These are phyloP conservation scores for Trichoderma lentiforme DNA, from an alignment of 2,329 filamentous ascomycete genomes.

Conservation along the genomic window DNA sequence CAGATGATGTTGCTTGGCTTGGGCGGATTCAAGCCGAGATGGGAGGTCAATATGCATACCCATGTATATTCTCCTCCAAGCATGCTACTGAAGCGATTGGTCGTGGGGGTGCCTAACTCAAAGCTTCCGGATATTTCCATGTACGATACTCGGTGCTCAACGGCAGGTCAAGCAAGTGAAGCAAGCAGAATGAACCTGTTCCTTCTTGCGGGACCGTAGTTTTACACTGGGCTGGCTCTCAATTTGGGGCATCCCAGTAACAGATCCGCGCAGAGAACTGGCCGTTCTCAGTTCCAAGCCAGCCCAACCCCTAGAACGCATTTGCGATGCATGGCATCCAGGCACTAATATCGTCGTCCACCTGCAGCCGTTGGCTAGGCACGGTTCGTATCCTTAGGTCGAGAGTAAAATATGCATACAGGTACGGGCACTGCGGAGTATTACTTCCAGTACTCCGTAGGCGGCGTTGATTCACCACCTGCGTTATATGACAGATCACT, in stretches of 20 bases:
- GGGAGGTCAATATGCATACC: neutral
- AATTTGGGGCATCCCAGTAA: neutral
- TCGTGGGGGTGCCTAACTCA: neutral
- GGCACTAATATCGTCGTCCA: neutral
- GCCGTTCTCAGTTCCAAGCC: neutral
- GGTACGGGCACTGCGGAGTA: neutral
- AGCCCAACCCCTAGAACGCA: neutral
- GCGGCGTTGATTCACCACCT: neutral
- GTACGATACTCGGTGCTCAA: neutral
- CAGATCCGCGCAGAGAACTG: neutral
- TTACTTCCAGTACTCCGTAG: neutral
- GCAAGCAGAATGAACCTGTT: neutral
- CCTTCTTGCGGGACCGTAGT: neutral
- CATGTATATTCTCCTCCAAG: neutral
- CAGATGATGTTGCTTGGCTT: neutral
- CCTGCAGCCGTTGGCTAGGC: neutral
- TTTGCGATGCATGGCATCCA: neutral
- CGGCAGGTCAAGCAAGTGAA: neutral
- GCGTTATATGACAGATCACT: neutral
- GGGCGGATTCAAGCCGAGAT: conserved; percentile 1
- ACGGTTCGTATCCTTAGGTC: neutral
- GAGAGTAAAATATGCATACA: neutral
- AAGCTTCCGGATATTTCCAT: neutral
- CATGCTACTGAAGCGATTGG: neutral
- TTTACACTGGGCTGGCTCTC: neutral